These are phyloP conservation scores for Handroanthus guayacan DNA, from an alignment of 257 asterid genomes.

Conservation along the genomic window DNA sequence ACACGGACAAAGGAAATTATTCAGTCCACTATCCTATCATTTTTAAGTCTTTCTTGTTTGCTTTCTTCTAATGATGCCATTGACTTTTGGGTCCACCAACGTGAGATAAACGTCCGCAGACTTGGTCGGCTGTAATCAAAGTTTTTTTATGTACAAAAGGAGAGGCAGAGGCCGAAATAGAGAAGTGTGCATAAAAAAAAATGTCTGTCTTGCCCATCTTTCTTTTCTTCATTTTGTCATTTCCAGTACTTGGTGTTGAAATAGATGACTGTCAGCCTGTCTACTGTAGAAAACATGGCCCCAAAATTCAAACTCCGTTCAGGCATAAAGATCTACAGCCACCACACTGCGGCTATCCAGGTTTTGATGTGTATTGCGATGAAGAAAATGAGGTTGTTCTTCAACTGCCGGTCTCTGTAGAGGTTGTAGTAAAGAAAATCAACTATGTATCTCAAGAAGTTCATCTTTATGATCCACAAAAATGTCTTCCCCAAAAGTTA, in stretches of 20 bases:
- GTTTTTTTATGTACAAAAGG: too few relatives aligned
- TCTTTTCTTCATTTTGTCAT: not conserved
- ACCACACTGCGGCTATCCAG: conserved; percentile 46
- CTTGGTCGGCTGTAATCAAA: too few relatives aligned
- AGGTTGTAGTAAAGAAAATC: conserved; percentile 31
- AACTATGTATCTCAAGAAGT: conserved; percentile 30
- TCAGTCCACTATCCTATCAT: too few relatives aligned
- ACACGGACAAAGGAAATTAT: too few relatives aligned
- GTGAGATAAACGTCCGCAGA: too few relatives aligned
- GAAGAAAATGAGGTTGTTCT: conserved; percentile 32
- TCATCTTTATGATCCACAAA: conserved; percentile 16
- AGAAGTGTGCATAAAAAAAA: not conserved
- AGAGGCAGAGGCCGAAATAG: too few relatives aligned
- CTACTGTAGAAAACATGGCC: conserved; percentile 48
- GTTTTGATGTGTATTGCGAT: conserved; percentile 47
- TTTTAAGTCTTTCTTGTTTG: too few relatives aligned
- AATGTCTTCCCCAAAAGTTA: conserved; percentile 16
- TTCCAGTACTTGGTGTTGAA: not conserved
- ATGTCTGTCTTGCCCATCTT: not conserved
- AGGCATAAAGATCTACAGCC: conserved; percentile 34
- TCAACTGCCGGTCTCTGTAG: conserved; percentile 40
- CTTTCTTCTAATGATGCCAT: too few relatives aligned
- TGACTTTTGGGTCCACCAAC: too few relatives aligned
- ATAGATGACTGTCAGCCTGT: conserved; percentile 49
- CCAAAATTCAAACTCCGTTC: not conserved